Base-by-base conservation (phyloP, 208 protist genomes). In the Naegleria gruberi region DNA sequence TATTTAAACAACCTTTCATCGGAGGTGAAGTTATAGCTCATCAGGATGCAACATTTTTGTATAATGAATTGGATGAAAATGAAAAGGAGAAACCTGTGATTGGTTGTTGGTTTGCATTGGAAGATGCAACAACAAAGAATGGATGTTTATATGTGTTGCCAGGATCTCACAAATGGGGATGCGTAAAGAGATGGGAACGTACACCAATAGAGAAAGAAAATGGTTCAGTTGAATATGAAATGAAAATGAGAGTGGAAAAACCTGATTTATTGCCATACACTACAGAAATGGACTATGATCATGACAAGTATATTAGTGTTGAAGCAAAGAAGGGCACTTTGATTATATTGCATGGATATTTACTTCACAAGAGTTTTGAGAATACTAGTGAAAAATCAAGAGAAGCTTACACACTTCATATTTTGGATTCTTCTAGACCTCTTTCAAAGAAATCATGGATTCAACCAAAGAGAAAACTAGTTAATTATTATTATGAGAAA, bases 31-130 rank as follows among this genome's bases (percentile, higher is more conserved):
- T 94, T 12, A 91, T 90, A 26, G 89, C 92, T 41, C 95, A 96
- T 89, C 94, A 96, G 89, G 95, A 97, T 90, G 93, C 90, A 42
- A 96, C 94, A 2, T 97, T 96, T 83, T 86, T 97, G 1, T 93
- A 92, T 82, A 96, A 94, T 5, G 41, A 85, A 46, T 1, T 30
- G 0, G 30, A 77, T 8, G 0, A 77, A 37, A 26, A 77, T 37
- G 0, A 30, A 37, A 77, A 19, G 34, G 44, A 47, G 19, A 87
- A 89, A 0, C 94, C 95, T 5, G 93, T 89, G 45, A 37, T 94
- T 42, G 95, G 93, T 47, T 85, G 96, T 26, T 97, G 95, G 95
- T 94, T 96, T 41, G 94, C 95, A 19, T 91, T 97, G 17, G 92
- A 97, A 44, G 94, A 95, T 89, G 93, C 94, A 15, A 95, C 90